phyloP scores from a whole-genome alignment of 1,284 basidiomycete species.

The Peniophora sp. region DNA sequence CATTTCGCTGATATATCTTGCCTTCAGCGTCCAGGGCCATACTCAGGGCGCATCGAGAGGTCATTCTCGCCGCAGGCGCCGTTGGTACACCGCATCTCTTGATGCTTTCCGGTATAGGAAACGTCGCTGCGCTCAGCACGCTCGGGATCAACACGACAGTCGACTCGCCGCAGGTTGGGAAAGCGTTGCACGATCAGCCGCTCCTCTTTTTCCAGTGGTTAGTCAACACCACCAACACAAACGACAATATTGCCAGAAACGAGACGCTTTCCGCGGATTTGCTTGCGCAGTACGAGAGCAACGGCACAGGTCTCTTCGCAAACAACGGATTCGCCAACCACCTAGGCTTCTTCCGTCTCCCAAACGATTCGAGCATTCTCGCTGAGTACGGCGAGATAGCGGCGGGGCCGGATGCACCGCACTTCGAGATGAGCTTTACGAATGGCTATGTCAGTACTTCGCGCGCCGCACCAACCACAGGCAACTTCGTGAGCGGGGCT shows the following conservation, averaged over 20 bases:
- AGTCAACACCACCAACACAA: background rate
- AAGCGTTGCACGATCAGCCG: conserved; percentile 29
- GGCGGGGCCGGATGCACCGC: conserved; percentile 22
- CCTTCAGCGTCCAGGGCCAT: conserved; percentile 9
- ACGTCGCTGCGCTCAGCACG: conserved; percentile 17
- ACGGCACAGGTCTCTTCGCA: background rate
- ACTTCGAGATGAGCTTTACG: conserved; percentile 8
- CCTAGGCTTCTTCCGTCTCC: background rate
- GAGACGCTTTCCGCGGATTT: background rate
- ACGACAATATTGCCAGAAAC: background rate
- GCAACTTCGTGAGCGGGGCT: conserved; percentile 12
- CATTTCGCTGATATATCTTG: background rate
- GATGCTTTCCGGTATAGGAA: conserved; percentile 28
- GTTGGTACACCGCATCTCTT: conserved; percentile 35
- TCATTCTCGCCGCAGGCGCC: conserved; percentile 35
- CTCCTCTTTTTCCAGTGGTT: background rate
- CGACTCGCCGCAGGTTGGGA: conserved; percentile 26
- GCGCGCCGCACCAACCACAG: conserved; percentile 8
- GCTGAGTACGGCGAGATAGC: conserved; percentile 5
- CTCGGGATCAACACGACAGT: conserved; percentile 21
- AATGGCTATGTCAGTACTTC: background rate
- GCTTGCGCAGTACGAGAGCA: background rate
- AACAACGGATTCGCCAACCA: background rate
- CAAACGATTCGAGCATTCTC: background rate
- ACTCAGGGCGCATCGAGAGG: conserved; percentile 26